Conservation (phyloP, 23 red algal genomes). For the Gracilaria gracilis region DNA sequence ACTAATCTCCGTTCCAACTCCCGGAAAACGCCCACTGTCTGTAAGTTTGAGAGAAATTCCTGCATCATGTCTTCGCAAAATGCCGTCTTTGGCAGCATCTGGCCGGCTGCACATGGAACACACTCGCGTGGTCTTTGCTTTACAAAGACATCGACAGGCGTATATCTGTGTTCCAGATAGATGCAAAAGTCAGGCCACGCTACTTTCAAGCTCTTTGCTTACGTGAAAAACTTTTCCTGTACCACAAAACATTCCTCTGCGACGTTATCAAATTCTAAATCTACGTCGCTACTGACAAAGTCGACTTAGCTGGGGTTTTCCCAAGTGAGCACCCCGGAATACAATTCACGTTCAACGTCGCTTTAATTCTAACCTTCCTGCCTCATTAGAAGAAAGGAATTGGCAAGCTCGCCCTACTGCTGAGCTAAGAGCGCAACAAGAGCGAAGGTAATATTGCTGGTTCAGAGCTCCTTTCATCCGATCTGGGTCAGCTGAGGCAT, state of each 20-base stretch:
- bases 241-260: constrained; percentile 89
- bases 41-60: constrained; percentile 70
- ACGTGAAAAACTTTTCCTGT: constrained; percentile 84
- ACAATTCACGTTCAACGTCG: constrained; percentile 74
- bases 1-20: constrained; percentile 74
- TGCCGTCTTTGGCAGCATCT: constrained; percentile 31
- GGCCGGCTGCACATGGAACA: constrained; percentile 46
- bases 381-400: constrained; percentile 83
- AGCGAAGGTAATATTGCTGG: constrained; percentile 70
- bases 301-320: constrained; percentile 82
- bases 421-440: constrained; percentile 87
- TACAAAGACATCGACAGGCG: constrained; percentile 46
- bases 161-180: constrained; percentile 78
- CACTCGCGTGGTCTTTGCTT: constrained; percentile 68
- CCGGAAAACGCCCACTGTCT: constrained; percentile 49
- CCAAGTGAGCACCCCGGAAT: constrained; percentile 79
- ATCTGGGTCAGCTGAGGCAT: constrained; percentile 83
- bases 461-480: constrained; percentile 79
- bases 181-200: constrained; percentile 44
- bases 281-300: constrained; percentile 71
- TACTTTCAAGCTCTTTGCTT: constrained; percentile 82
- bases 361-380: constrained; percentile 87
- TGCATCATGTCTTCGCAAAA: constrained; percentile 60
- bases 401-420: constrained; percentile 79
- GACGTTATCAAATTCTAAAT: constrained; percentile 88